Conservation (phyloP, 208 protist genomes). For the Angomonas desouzai region DNA sequence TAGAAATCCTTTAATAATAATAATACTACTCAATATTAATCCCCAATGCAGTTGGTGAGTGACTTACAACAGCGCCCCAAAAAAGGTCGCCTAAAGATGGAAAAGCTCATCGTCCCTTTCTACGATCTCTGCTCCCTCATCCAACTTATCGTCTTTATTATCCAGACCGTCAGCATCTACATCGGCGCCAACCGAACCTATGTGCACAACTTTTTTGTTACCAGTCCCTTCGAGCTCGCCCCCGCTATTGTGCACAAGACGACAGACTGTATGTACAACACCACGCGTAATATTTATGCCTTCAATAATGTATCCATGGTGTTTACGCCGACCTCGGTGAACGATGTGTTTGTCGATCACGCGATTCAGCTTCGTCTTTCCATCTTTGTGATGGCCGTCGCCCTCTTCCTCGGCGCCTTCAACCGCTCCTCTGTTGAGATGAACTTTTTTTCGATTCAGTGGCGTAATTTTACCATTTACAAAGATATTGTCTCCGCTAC, state of each 20-base stretch:
- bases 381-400: constrained; percentile 48
- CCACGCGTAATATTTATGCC: constrained; percentile 46
- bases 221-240: constrained; percentile 32
- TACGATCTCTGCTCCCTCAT: constrained; percentile 52
- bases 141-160: constrained; percentile 48
- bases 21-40: not conserved
- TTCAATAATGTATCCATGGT: constrained; percentile 43
- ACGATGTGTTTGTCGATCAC: constrained; percentile 71
- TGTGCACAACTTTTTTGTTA: constrained; percentile 32
- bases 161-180: constrained; percentile 43
- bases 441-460: constrained; percentile 59
- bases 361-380: constrained; percentile 59
- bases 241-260: constrained; percentile 44
- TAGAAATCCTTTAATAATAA: not conserved
- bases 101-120: constrained; percentile 53
- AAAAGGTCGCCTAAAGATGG: constrained; percentile 56
- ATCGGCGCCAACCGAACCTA: constrained; percentile 49
- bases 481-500: constrained; percentile 70
- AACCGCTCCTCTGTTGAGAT: constrained; percentile 54
- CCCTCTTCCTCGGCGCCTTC: constrained; percentile 39
- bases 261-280: constrained; percentile 33
- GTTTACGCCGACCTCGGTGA: constrained; percentile 27
- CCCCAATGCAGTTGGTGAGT: constrained; percentile 72
- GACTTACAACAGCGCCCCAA: constrained; percentile 63
- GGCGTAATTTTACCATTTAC: constrained; percentile 64